phyloP scores from a whole-genome alignment of 2,329 filamentous ascomycete species.

The Mycocentrospora acerina region DNA sequence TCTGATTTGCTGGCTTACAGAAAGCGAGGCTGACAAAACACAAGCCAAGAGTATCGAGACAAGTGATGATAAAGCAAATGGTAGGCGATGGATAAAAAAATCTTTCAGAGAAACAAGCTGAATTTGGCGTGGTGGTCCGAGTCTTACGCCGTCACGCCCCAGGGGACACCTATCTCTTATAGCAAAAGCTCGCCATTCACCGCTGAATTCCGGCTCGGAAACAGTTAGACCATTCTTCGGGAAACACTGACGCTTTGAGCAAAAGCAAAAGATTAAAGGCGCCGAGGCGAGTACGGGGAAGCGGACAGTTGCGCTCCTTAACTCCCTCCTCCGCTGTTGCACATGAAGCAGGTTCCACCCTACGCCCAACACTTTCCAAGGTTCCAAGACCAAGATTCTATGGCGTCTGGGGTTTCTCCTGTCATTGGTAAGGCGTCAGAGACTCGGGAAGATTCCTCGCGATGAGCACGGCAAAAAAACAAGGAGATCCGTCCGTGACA shows the following conservation, averaged over 20 bases:
- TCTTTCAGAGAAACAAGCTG: too few species aligned
- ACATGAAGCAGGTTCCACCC: constrained; percentile 32
- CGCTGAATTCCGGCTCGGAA: constrained; percentile 31
- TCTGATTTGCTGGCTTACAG: neutral
- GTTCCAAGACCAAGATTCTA: constrained; percentile 6
- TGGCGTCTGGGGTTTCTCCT: constrained; percentile 22
- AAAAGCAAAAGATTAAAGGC: constrained; percentile 30
- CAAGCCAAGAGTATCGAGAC: too few species aligned
- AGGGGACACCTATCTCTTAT: constrained; percentile 28
- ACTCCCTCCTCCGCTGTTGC: constrained; percentile 30
- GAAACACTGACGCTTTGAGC: constrained; percentile 23
- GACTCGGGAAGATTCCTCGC: constrained; percentile 11
- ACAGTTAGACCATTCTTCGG: constrained; percentile 12
- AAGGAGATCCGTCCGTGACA: constrained; percentile 9
- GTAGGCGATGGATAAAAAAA: too few species aligned
- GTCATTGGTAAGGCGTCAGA: constrained; percentile 9
- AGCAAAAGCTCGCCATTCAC: constrained; percentile 18
- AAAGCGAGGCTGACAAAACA: neutral
- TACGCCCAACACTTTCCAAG: constrained; percentile 29
- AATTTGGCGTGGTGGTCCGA: constrained; percentile 8
- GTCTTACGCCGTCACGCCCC: constrained; percentile 12
- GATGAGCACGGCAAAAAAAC: constrained; percentile 8
- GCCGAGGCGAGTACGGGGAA: constrained; percentile 25
- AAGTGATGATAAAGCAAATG: constrained; percentile 20
- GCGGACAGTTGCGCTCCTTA: constrained; percentile 37